A percentile compares a stretch with the other conserved stretches of the same genome.
Conservation (phyloP, 768 basidiomycete genomes). For the Rhodotorula toruloides region DNA sequence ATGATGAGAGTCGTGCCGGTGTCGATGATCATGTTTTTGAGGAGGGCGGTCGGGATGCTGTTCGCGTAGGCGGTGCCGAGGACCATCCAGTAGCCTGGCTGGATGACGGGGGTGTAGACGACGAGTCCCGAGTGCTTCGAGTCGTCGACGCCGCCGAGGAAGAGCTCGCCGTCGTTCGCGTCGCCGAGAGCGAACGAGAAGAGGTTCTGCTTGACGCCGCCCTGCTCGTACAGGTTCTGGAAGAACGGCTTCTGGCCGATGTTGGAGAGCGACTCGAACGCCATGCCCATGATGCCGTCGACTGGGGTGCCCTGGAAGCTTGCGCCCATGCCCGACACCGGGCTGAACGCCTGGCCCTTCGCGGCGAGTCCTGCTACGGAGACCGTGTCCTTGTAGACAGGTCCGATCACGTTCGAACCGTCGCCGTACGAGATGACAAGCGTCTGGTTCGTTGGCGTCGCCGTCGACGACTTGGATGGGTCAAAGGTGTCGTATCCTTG, state of each 20-base stretch:
- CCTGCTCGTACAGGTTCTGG: slow-evolving; percentile 30
- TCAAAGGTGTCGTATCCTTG: slow-evolving; percentile 6
- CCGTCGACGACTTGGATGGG: slow-evolving; percentile 42
- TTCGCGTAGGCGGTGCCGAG: slow-evolving; percentile 42
- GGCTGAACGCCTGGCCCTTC: slow-evolving; percentile 50
- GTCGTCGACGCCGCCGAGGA: slow-evolving; percentile 46
- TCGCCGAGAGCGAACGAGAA: slow-evolving; percentile 40
- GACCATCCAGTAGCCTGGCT: slow-evolving; percentile 47
- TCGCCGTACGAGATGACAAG: slow-evolving; percentile 55
- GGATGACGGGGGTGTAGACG: slow-evolving; percentile 45
- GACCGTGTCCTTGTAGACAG: slow-evolving; percentile 54
- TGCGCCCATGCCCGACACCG: slow-evolving; percentile 44
- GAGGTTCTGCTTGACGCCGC: slow-evolving; percentile 18
- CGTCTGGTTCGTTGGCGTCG: slow-evolving; percentile 17
- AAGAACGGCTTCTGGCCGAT: slow-evolving; percentile 45
- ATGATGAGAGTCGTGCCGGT: slow-evolving; percentile 39
- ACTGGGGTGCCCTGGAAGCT: slow-evolving; percentile 24
- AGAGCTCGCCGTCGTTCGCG: slow-evolving; percentile 42
- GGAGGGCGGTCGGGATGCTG: slow-evolving; percentile 30
- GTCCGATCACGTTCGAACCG: slow-evolving; percentile 52
- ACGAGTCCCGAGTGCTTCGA: slow-evolving; percentile 43
- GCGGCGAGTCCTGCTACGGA: slow-evolving; percentile 23
- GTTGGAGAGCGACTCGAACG: slow-evolving; percentile 52
- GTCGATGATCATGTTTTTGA: slow-evolving; percentile 38
- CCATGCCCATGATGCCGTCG: slow-evolving; percentile 40